Evolutionary conservation across 805 yeast species (phyloP), one percentile per base, ranked within the genome.

Genomic region (Wickerhamomyces bovis): DNA sequence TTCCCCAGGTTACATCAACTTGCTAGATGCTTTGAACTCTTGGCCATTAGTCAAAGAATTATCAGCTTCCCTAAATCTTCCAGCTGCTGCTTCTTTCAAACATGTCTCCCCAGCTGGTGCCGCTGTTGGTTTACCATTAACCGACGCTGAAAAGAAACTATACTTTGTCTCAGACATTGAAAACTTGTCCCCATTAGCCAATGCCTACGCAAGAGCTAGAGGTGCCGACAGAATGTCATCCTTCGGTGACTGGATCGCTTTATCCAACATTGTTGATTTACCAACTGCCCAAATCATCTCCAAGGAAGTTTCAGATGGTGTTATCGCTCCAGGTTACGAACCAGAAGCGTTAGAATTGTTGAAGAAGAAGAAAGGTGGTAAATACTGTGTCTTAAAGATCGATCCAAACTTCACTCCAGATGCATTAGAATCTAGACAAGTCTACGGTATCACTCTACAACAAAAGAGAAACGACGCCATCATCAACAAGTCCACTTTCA

Each of bases 181-280:
- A 70, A 88, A 90, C 76, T 75, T 94, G 66, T 88, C 97, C 12
- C 98, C 99, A 47, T 77, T 94, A 64, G 99, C 99, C 53, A 85
- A 86, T 64, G 99, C 99, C 48, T 94, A 94, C 64, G 99, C 99
- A 35, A 87, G 98, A 73, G 99, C 99, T 47, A 87, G 99, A 72
- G 99, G 99, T 69, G 99, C 99, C 57, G 99, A 94, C 72, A 85
- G 99, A 79, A 94, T 94, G 99, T 90, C 97, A 6, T 87, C 96
- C 13, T 94, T 94, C 66, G 99, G 99, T 66, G 99, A 94, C 72
- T 94, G 89, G 77, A 94, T 94, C 63, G 99, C 99, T 41, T 77
- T 94, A 55, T 89, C 97, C 52, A 92, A 92, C 77, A 87, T 86
- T 69, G 99, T 94, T 57, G 99, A 94, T 69, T 74, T 85, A 45